A percentile compares a stretch with the other conserved stretches of the same genome.
Conservation (phyloP, 2,329 filamentous ascomycete genomes). For the Hypoxylon rubiginosum region DNA sequence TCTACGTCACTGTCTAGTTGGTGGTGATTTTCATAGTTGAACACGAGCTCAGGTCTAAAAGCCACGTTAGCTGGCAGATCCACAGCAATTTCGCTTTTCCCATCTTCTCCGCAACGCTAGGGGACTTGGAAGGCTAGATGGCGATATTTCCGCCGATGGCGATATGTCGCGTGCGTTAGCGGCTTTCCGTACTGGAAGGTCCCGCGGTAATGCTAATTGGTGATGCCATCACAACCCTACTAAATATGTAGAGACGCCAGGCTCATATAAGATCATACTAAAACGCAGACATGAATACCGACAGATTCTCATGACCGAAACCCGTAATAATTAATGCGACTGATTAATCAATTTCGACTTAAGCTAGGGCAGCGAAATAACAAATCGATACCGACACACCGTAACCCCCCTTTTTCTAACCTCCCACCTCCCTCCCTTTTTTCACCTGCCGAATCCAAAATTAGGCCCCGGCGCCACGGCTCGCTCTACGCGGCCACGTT, state of each 20-base stretch:
- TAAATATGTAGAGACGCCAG: no score
- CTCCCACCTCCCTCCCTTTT: no score
- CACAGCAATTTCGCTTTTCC: slow-evolving; percentile 37
- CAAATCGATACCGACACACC: background rate
- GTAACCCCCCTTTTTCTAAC: background rate
- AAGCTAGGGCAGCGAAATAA: background rate
- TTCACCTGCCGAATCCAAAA: slow-evolving; percentile 9
- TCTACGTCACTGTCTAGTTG: slow-evolving; percentile 10
- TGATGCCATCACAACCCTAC: no score
- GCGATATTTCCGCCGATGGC: slow-evolving; percentile 9
- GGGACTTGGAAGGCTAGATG: slow-evolving; percentile 12
- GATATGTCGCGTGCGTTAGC: background rate
- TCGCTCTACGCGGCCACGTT: slow-evolving; percentile 33
- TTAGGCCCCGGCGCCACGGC: slow-evolving; percentile 20
- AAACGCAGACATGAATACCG: no score
- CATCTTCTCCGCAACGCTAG: slow-evolving; percentile 30
- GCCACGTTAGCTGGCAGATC: slow-evolving; percentile 23
- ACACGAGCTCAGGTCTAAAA: slow-evolving; percentile 20
- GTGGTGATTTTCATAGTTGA: slow-evolving; percentile 18
- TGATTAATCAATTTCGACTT: background rate
- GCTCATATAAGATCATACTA: no score
- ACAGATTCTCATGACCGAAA: background rate
- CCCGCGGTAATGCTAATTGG: background rate
- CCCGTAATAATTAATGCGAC: no score
- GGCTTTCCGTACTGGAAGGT: background rate